These are phyloP conservation scores for Micractinium conductrix DNA, from an alignment of 139 green algal species.

Conservation along the genomic window DNA sequence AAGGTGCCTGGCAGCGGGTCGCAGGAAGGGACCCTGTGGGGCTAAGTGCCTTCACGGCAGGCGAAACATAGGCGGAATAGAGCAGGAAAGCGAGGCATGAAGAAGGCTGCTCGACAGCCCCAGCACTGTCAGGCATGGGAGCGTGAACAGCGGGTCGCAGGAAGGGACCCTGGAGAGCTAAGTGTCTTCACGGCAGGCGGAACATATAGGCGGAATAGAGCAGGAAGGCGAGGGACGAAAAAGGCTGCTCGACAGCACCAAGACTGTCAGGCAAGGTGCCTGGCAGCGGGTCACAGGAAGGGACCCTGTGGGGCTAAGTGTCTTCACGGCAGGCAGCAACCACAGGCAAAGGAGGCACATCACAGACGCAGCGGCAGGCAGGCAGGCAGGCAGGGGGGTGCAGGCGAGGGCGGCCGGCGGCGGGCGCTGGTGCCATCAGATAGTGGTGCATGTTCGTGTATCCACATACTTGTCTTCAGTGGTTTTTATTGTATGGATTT, in stretches of 20 bases:
- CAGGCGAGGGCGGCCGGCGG: background rate
- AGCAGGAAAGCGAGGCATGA: no score
- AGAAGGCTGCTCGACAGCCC: no score
- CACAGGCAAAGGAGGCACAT: background rate
- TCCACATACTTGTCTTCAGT: constrained; percentile 47
- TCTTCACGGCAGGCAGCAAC: background rate
- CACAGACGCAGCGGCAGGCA: background rate
- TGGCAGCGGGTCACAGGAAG: background rate
- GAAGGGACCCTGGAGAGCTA: no score
- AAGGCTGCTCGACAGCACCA: no score
- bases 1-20: background rate
- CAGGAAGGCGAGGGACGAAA: no score
- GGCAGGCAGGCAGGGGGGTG: background rate
- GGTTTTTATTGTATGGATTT: constrained; percentile 39
- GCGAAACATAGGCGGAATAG: no score
- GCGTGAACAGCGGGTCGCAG: no score
- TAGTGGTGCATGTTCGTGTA: constrained; percentile 82
- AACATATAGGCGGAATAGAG: no score
- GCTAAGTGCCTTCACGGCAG: no score
- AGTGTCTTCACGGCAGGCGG: no score
- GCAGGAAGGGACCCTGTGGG: no score
- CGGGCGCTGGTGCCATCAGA: constrained; percentile 60
- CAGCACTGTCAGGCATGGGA: no score
- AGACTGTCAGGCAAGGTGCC: background rate
- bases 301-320: background rate